Evolutionary conservation across 78 protist species (phyloP), one percentile per base, ranked within the genome.

Genomic region (Pigoraptor vietnamica): DNA sequence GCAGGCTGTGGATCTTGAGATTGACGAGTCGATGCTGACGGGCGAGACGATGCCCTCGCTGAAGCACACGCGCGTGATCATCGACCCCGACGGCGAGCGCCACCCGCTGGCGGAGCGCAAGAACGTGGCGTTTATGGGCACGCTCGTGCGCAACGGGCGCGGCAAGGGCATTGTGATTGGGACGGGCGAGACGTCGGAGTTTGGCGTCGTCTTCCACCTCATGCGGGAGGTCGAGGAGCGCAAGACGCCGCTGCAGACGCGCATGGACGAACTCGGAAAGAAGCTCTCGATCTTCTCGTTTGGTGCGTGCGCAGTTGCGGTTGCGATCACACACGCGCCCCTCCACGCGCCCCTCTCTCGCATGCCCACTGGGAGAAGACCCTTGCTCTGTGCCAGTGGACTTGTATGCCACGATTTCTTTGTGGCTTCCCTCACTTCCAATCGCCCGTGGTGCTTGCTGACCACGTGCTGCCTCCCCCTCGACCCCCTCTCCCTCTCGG

Each of bases 101-200:
- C 1, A 79, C 10, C 84, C 81, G 0, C 29, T 93, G 83, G 39
- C 86, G 25, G 89, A 83, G 0, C 87, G 92, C 40, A 34, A 2
- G 35, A 93, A 93, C 56, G 38, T 93, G 32, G 92, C 90, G 38
- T 96, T 90, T 89, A 37, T 90, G 81, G 96, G 96, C 37, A 93
- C 94, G 35, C 86, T 93, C 1, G 94, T 89, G 86, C 84, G 94
- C 55, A 23, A 81, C 97, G 89, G 40, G 91, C 32, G 93, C 93
- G 96, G 94, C 81, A 81, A 39, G 81, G 98, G 97, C 84, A 90
- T 97, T 1, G 97, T 96, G 23, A 55, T 95, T 36, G 89, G 93
- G 25, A 96, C 97, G 29, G 99, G 99, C 37, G 98, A 96, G 86
- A 19, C 83, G 38, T 97, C 99, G 23, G 91, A 94, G 40, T 92